Percentiles rank a stretch among this genome's conserved stretches.
phyloP scores from a whole-genome alignment of 495 filamentous ascomycete genomes.

The Lepraria neglecta region DNA sequence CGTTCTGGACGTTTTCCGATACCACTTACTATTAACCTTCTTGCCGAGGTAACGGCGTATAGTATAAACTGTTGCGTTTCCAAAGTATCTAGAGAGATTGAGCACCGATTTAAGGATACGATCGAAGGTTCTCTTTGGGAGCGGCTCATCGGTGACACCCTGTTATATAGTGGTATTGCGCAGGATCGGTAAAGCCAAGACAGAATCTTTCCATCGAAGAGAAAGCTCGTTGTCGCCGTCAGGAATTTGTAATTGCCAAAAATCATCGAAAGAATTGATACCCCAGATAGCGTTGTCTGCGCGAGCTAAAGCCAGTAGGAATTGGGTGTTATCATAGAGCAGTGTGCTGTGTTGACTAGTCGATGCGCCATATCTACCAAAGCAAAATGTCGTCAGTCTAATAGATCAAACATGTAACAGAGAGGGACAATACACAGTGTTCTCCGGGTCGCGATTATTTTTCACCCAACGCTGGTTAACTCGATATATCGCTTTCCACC shows the following conservation, averaged over 20 bases:
- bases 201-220: conserved; percentile 11
- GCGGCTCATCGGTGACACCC: not conserved
- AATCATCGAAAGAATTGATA: conserved; percentile 4
- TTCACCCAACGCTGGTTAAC: conserved; percentile 10
- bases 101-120: not conserved
- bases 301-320: conserved; percentile 10
- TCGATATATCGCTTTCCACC: conserved; percentile 3
- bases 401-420: not conserved
- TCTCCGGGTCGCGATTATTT: conserved; percentile 9
- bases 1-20: not conserved
- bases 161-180: conserved; percentile 5
- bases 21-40: not conserved
- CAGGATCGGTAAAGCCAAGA: conserved; percentile 4
- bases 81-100: too few relatives aligned
- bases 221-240: conserved; percentile 9
- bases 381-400: not conserved
- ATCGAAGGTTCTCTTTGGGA: conserved; percentile 1
- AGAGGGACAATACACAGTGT: conserved; percentile 1
- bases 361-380: not conserved
- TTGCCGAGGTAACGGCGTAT: too few relatives aligned
- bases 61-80: too few relatives aligned
- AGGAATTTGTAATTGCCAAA: conserved; percentile 13
- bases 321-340: conserved; percentile 17
- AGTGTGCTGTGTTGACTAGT: conserved; percentile 13
- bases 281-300: conserved; percentile 13